Evolutionary conservation across 306 rosid species (phyloP).

Genomic region (Chamaecrista fasciculata): DNA sequence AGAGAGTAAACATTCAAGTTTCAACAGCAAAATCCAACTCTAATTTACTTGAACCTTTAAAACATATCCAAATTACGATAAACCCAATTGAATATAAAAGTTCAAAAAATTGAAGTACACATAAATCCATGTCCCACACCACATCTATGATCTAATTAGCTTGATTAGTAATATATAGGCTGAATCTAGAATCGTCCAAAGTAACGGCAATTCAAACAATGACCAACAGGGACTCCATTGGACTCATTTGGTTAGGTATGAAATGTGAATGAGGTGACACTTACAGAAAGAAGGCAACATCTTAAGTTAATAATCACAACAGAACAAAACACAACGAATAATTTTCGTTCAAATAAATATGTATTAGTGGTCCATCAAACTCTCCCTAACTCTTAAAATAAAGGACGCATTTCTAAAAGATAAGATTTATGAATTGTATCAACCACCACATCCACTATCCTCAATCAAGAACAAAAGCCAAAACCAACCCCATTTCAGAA

Average conservation of each 20-base stretch:
- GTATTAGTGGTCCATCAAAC: constrained; percentile 29
- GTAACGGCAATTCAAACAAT: constrained; percentile 32
- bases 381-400: neutral
- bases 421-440: constrained; percentile 44
- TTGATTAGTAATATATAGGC: too few relatives aligned
- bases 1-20: too few relatives aligned
- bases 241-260: constrained; percentile 30
- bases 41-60: too few relatives aligned
- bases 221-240: constrained; percentile 37
- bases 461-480: constrained; percentile 28
- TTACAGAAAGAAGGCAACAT: constrained; percentile 5
- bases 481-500: constrained; percentile 37
- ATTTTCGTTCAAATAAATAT: neutral
- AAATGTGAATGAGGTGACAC: constrained; percentile 31
- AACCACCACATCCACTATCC: constrained; percentile 41
- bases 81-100: too few relatives aligned
- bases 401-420: constrained; percentile 20
- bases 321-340: too few relatives aligned
- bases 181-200: neutral
- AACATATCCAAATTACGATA: too few relatives aligned
- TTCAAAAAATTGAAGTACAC: too few relatives aligned
- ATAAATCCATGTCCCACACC: too few relatives aligned
- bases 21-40: too few relatives aligned
- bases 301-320: neutral
- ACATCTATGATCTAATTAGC: too few relatives aligned